Evolutionary conservation across 352 stramenopile genomes (phyloP), one percentile per base, ranked within the genome.

Genomic region (Phytophthora sojae): DNA sequence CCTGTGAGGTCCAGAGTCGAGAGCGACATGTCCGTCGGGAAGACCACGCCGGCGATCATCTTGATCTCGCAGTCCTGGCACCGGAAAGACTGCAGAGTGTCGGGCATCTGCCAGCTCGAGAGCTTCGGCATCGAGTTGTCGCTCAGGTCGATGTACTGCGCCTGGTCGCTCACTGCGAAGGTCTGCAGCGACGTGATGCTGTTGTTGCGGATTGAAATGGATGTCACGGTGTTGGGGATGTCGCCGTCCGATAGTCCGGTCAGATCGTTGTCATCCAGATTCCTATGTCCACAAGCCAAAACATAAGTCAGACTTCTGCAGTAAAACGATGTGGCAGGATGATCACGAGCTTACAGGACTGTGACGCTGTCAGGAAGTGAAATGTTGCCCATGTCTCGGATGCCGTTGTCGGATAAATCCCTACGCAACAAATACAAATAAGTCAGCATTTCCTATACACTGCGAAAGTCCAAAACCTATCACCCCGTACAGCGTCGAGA

Each of bases 121-220:
- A 83, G 57, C 8, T 65, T 51, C 2, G 47, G 19, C 17, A 81
- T 69, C 19, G 60, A 52, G 61, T 83, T 81, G 63, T 73, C 70
- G n/a, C 65, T 75, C 53, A 83, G 47, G 45, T 83, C 76, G 23
- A 83, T 56, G 50, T 68, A 63, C 37, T 72, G 25, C 1, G 62
- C 37, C n/a, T 60, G 26, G 15, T 75, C 45, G 7, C 57, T 60
- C 35, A 81, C 30, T 14, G 26, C 42, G 12, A 79, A 79, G 26
- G 23, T 77, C 26, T 77, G 65, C 8, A 83, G 62, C 8, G 73
- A 79, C 5, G 63, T 65, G 55, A 83, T 71, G 39, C 62, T 73
- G 57, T 83, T 83, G 58, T 83, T 80, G 56, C 67, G 65, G 12
- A 83, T 71, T 26, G 74, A 81, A 2, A 81, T 9, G 12, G 73